phyloP scores from a whole-genome alignment of 805 yeast species.

The Kluyveromyces aestuarii region DNA sequence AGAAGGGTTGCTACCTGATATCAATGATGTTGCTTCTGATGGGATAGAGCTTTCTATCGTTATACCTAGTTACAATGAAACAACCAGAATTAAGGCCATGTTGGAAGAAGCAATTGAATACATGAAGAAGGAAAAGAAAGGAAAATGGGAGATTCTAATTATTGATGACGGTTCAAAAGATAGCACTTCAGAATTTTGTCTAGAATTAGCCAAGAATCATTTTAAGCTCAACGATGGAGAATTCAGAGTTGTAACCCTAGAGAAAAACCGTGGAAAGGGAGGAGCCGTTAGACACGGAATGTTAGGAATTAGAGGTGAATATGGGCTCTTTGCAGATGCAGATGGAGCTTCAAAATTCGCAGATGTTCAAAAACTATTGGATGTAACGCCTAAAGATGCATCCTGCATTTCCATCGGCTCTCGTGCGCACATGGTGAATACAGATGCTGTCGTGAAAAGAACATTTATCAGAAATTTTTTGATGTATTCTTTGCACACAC shows the following conservation, averaged over 20 bases:
- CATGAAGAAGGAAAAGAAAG: slow-evolving; percentile 31
- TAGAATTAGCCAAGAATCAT: slow-evolving; percentile 42
- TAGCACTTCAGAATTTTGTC: slow-evolving; percentile 64
- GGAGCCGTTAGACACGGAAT: slow-evolving; percentile 96
- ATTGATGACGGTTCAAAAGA: slow-evolving; percentile 92
- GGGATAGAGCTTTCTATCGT: slow-evolving; percentile 62
- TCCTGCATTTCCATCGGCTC: slow-evolving; percentile 81
- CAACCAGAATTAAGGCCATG: slow-evolving; percentile 60
- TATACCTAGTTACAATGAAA: slow-evolving; percentile 91
- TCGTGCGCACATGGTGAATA: slow-evolving; percentile 91
- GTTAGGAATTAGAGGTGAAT: slow-evolving; percentile 61
- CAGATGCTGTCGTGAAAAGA: slow-evolving; percentile 95
- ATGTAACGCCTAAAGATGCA: slow-evolving; percentile 7
- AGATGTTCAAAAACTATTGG: slow-evolving; percentile 39
- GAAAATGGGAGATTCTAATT: slow-evolving; percentile 55
- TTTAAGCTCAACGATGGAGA: slow-evolving; percentile 45
- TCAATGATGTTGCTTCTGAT: slow-evolving; percentile 13
- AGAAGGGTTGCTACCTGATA: slow-evolving; percentile 24
- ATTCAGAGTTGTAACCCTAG: slow-evolving; percentile 62
- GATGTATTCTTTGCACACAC: slow-evolving; percentile 85
- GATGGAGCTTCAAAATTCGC: slow-evolving; percentile 88
- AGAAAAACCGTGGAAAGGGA: slow-evolving; percentile 82
- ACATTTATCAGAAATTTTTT: slow-evolving; percentile 79
- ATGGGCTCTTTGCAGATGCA: slow-evolving; percentile 87
- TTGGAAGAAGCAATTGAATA: slow-evolving; percentile 56